Percentiles rank a stretch among this genome's conserved stretches.
phyloP scores from a whole-genome alignment of 2,329 filamentous ascomycete species.

The Exophiala phaeomuriformis region DNA sequence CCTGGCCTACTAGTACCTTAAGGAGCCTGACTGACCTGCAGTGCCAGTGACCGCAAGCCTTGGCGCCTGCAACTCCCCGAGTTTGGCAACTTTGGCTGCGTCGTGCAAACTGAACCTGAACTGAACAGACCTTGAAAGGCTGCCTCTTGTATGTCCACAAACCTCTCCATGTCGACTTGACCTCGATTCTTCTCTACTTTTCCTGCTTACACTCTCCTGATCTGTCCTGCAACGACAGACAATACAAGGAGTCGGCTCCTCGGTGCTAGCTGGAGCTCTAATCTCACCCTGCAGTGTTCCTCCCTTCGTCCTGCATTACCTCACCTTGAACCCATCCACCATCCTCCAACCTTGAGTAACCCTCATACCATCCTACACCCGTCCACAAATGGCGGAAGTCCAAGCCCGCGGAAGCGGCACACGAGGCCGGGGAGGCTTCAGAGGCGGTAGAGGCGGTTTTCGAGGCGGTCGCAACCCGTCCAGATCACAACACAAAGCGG shows the following conservation, averaged over 20 bases:
- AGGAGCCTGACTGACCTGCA: no score
- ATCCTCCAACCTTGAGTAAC: constrained; percentile 4
- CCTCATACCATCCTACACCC: constrained; percentile 27
- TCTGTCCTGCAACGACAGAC: constrained; percentile 6
- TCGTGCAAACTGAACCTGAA: constrained; percentile 1
- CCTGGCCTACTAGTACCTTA: no score
- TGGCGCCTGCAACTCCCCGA: background rate
- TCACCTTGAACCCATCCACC: constrained; percentile 5
- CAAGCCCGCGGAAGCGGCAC: constrained; percentile 73
- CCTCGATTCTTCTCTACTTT: constrained; percentile 4
- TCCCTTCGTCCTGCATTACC: constrained; percentile 4
- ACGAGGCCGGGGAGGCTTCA: constrained; percentile 26
- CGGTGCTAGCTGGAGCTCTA: constrained; percentile 13
- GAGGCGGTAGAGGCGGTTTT: constrained; percentile 62
- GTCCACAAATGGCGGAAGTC: constrained; percentile 80
- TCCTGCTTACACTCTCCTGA: constrained; percentile 10
- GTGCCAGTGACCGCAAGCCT: background rate
- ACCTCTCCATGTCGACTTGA: constrained; percentile 20
- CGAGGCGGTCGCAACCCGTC: constrained; percentile 59
- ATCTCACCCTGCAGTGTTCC: constrained; percentile 21
- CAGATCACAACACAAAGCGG: constrained; percentile 57
- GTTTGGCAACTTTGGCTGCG: constrained; percentile 11
- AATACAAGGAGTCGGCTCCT: constrained; percentile 15
- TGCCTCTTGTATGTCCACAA: constrained; percentile 10
- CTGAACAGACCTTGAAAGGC: no score